These are phyloP conservation scores for Zasmidium angulare DNA, from an alignment of 2,329 filamentous ascomycete species.

Conservation along the genomic window DNA sequence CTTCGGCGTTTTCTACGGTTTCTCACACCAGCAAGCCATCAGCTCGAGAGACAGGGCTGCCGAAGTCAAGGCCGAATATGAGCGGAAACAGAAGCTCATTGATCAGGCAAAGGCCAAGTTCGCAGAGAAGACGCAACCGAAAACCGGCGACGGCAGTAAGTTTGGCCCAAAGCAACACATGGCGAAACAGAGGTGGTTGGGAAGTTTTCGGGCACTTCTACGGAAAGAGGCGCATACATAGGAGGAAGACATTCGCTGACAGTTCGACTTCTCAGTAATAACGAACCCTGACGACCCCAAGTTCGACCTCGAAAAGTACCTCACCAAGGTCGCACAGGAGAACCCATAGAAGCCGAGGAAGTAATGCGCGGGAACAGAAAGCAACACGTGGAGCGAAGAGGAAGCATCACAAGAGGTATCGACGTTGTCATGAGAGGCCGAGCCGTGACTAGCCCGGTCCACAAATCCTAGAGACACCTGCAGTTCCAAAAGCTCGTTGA, in stretches of 20 bases:
- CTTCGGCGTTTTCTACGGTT: conserved; percentile 90
- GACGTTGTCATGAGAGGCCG: background rate
- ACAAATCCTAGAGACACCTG: conserved; percentile 4
- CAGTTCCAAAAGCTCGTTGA: conserved; percentile 9
- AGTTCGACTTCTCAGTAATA: conserved; percentile 54
- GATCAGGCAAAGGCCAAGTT: conserved; percentile 89
- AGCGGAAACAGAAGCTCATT: conserved; percentile 90
- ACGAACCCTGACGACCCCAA: conserved; percentile 80
- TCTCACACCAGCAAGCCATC: conserved; percentile 87
- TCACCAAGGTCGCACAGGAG: conserved; percentile 60
- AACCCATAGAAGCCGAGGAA: conserved; percentile 34
- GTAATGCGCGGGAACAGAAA: conserved; percentile 7
- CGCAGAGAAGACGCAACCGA: conserved; percentile 69
- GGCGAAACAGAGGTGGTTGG: background rate
- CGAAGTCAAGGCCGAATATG: conserved; percentile 76
- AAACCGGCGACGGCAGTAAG: conserved; percentile 38
- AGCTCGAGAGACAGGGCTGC: conserved; percentile 67
- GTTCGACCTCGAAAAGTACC: conserved; percentile 87
- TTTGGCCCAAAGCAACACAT: background rate
- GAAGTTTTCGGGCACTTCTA: background rate
- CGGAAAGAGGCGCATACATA: background rate
- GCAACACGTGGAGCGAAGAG: conserved; percentile 2
- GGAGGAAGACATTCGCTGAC: conserved; percentile 8
- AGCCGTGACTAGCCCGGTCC: background rate
- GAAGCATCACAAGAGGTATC: background rate